Conservation (phyloP, 2,329 filamentous ascomycete genomes). For the Trichoderma harzianum region DNA sequence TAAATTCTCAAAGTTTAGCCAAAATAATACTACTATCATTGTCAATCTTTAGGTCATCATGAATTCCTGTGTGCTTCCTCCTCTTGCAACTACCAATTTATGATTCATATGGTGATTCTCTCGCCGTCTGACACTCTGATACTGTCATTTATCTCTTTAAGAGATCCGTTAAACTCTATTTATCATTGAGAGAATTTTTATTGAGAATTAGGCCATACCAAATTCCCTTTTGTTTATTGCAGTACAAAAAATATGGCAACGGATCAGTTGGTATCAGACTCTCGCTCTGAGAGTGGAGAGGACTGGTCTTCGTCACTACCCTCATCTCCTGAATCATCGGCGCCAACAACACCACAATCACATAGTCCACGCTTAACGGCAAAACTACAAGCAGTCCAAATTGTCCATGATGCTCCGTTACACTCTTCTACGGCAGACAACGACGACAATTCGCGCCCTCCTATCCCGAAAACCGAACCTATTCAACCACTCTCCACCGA, state of each 20-base stretch:
- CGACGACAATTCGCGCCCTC: neutral
- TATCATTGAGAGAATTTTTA: neutral
- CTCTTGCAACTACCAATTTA: neutral
- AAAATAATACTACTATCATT: neutral
- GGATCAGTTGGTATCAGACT: neutral
- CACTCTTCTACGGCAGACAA: neutral
- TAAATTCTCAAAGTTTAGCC: neutral
- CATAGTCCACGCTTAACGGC: neutral
- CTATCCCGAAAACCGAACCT: neutral
- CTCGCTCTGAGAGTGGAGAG: neutral
- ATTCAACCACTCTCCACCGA: slow-evolving; percentile 28
- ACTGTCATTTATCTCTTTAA: neutral
- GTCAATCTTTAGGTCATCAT: neutral
- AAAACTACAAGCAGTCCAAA: neutral
- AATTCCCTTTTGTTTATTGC: neutral
- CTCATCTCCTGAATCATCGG: neutral
- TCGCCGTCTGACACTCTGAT: neutral
- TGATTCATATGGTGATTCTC: neutral
- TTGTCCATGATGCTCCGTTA: neutral
- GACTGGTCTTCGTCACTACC: neutral
- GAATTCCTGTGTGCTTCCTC: neutral
- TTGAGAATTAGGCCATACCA: neutral
- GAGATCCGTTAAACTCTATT: neutral
- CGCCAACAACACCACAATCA: neutral
- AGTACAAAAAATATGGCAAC: neutral